Conservation (phyloP, 2,329 filamentous ascomycete species). For the Hymenoscyphus salicellus region DNA sequence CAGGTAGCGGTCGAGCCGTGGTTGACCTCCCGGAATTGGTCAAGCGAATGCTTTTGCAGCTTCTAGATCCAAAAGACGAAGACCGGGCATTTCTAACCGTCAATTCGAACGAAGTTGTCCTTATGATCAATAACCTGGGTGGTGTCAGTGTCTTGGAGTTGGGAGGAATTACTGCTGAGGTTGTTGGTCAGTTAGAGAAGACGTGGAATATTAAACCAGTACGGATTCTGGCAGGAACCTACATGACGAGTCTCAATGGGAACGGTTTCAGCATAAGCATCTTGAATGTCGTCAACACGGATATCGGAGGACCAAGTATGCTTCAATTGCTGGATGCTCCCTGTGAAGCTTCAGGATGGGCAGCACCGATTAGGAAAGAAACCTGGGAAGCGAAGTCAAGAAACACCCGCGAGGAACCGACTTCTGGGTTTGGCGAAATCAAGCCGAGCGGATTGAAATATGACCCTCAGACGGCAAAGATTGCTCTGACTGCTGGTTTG, state of each 20-base stretch:
- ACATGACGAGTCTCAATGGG: constrained; percentile 70
- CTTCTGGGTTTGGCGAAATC: constrained; percentile 33
- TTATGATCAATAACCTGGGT: constrained; percentile 68
- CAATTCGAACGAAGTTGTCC: constrained; percentile 58
- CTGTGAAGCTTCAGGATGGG: constrained; percentile 65
- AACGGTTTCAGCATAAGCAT: constrained; percentile 69
- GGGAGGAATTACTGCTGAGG: constrained; percentile 65
- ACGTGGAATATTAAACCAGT: constrained; percentile 59
- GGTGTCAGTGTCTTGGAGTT: constrained; percentile 66
- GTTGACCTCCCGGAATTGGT: constrained; percentile 49
- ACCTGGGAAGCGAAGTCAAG: constrained; percentile 54
- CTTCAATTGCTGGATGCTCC: constrained; percentile 66
- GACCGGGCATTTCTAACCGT: constrained; percentile 62
- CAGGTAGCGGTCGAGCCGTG: constrained; percentile 51
- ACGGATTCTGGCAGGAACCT: constrained; percentile 62
- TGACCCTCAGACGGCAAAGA: constrained; percentile 43
- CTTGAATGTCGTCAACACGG: constrained; percentile 58
- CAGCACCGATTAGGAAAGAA: constrained; percentile 54
- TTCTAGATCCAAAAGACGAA: constrained; percentile 59
- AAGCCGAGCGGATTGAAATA: constrained; percentile 35
- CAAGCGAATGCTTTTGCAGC: constrained; percentile 62
- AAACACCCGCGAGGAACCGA: constrained; percentile 32
- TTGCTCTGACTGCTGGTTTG: constrained; percentile 53
- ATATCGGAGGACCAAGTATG: constrained; percentile 46
- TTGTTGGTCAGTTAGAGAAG: constrained; percentile 56